phyloP scores from a whole-genome alignment of 306 rosid species.

The Lathyrus aphaca region DNA sequence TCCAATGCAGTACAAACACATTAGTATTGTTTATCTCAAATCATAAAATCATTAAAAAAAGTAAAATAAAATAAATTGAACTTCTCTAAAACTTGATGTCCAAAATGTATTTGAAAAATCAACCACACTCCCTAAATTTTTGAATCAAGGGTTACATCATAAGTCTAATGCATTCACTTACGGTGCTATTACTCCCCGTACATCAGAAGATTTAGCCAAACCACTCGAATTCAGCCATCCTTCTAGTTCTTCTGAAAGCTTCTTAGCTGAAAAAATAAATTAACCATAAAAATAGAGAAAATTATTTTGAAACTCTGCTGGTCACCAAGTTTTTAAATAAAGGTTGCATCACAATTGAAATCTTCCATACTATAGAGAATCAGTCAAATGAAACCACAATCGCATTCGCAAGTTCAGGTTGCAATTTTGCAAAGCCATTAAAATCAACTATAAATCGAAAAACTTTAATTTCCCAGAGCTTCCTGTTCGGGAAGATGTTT shows the following conservation, averaged over 20 bases:
- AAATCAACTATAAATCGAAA: neutral
- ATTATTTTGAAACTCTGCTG: neutral
- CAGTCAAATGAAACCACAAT: neutral
- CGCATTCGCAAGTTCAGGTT: neutral
- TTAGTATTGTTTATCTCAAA: conserved; percentile 16
- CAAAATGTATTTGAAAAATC: neutral
- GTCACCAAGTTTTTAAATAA: neutral
- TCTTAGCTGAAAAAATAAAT: conserved; percentile 50
- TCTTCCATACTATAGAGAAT: neutral
- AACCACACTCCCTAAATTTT: neutral
- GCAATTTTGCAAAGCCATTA: neutral
- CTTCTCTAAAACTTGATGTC: neutral
- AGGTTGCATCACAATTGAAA: neutral
- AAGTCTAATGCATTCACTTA: conserved; percentile 47
- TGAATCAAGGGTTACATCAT: neutral
- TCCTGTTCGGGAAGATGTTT: neutral
- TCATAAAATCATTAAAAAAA: neutral
- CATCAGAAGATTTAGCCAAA: conserved; percentile 69
- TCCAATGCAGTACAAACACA: conserved; percentile 32
- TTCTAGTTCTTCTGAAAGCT: conserved; percentile 71
- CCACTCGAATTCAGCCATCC: conserved; percentile 75
- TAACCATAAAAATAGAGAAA: neutral
- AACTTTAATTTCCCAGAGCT: neutral
- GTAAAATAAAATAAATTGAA: neutral
- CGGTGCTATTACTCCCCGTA: conserved; percentile 94